Conservation (phyloP, 352 stramenopile genomes). For the Pythium sp. region DNA sequence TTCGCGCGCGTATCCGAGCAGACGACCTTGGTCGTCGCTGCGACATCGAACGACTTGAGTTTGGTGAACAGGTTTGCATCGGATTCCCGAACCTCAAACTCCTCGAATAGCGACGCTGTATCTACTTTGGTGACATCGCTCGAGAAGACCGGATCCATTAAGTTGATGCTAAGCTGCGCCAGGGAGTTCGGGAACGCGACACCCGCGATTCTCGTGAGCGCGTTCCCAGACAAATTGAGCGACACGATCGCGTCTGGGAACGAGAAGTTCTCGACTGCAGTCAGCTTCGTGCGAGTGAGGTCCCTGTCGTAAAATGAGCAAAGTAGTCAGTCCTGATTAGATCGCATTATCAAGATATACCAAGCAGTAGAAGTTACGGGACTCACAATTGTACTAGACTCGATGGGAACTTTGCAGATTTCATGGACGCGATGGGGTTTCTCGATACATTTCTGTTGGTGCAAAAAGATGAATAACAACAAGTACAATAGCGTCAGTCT, state of each 20-base stretch:
- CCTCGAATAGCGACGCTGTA: slow-evolving; percentile 16
- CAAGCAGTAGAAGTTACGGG: too few relatives aligned
- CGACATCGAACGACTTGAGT: slow-evolving; percentile 15
- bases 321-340: too few relatives aligned
- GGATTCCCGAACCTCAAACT: slow-evolving; percentile 42
- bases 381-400: slow-evolving; percentile 34
- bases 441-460: slow-evolving; percentile 31
- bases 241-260: slow-evolving; percentile 27
- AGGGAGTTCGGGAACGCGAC: slow-evolving; percentile 33
- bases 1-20: slow-evolving; percentile 34
- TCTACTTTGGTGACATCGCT: not conserved
- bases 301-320: slow-evolving; percentile 3
- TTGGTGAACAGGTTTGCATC: slow-evolving; percentile 27
- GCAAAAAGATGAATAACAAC: not conserved
- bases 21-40: not conserved
- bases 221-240: slow-evolving; percentile 39
- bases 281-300: slow-evolving; percentile 25
- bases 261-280: slow-evolving; percentile 30
- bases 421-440: slow-evolving; percentile 32
- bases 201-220: slow-evolving; percentile 30
- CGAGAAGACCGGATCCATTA: slow-evolving; percentile 3
- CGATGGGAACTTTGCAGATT: slow-evolving; percentile 22
- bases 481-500: not conserved
- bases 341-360: too few relatives aligned
- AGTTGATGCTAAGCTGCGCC: slow-evolving; percentile 23